phyloP scores from a whole-genome alignment of 257 asterid species.

The Eustoma russellianum region DNA sequence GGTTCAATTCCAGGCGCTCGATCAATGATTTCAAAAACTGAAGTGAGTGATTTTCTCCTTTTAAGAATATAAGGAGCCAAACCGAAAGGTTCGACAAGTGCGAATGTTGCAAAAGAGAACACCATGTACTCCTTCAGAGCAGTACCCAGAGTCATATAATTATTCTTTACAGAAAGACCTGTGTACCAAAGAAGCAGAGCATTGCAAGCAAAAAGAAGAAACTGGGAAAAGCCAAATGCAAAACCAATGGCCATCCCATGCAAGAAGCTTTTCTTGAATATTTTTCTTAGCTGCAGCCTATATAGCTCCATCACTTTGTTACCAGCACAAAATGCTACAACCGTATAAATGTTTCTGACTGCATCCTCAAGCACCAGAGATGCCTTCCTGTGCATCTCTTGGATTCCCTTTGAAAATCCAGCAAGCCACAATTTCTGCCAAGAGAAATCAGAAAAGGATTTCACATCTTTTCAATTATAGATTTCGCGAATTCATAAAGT shows the following conservation, averaged over 20 bases:
- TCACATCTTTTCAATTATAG: too few species aligned
- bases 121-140: slow-evolving; percentile 97
- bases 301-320: slow-evolving; percentile 99
- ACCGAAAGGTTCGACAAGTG: slow-evolving; percentile 97
- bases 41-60: slow-evolving; percentile 74
- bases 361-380: slow-evolving; percentile 97
- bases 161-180: slow-evolving; percentile 63
- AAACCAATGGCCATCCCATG: slow-evolving; percentile 98
- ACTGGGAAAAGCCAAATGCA: slow-evolving; percentile 94
- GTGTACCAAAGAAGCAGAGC: slow-evolving; percentile 98
- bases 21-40: slow-evolving; percentile 91
- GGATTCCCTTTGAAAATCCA: slow-evolving; percentile 98
- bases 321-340: slow-evolving; percentile 98
- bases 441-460: not conserved
- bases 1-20: slow-evolving; percentile 93
- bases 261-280: slow-evolving; percentile 86
- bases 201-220: slow-evolving; percentile 96
- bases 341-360: slow-evolving; percentile 92
- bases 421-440: slow-evolving; percentile 98
- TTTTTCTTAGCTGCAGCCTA: slow-evolving; percentile 65
- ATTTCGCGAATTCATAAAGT: too few species aligned
- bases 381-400: slow-evolving; percentile 99
- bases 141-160: slow-evolving; percentile 48
- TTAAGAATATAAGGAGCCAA: slow-evolving; percentile 98
- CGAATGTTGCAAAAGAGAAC: slow-evolving; percentile 96